Evolutionary conservation across 345 rosid species (phyloP).

Genomic region (Eucalyptus cladocalyx): DNA sequence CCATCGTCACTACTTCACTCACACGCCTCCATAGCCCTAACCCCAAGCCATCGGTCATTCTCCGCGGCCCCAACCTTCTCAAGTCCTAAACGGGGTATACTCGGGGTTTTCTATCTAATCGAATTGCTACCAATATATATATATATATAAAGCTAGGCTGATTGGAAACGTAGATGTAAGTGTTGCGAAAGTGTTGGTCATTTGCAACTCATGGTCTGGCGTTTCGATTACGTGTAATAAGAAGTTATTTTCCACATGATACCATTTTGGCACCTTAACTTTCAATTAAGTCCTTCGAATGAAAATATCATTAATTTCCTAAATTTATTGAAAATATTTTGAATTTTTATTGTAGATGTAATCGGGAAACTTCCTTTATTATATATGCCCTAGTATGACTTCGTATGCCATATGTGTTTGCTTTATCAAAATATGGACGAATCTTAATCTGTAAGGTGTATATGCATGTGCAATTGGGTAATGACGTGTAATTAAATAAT

Average conservation of each 20-base stretch:
- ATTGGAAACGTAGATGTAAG: not conserved
- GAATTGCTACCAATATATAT: no score
- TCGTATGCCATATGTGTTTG: not conserved
- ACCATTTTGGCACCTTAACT: not conserved
- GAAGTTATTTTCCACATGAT: not conserved
- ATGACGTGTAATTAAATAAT: not conserved
- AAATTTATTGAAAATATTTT: no score
- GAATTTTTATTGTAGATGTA: not conserved
- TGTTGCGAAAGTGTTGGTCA: not conserved
- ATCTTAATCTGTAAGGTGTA: no score
- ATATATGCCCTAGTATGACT: not conserved
- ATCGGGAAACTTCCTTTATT: no score
- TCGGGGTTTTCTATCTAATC: no score
- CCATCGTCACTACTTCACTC: accelerated
- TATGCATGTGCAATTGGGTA: not conserved
- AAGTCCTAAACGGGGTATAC: no score
- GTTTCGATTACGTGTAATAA: not conserved
- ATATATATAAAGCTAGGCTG: no score
- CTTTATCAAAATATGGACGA: not conserved
- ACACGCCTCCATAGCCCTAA: no score
- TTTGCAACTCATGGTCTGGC: no score
- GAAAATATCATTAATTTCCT: no score
- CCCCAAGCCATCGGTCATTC: not conserved
- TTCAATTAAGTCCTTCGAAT: no score
- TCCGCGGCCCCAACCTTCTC: no score